These are phyloP conservation scores for Xylariales sp. DNA, from an alignment of 2,329 filamentous ascomycete genomes.

Conservation along the genomic window DNA sequence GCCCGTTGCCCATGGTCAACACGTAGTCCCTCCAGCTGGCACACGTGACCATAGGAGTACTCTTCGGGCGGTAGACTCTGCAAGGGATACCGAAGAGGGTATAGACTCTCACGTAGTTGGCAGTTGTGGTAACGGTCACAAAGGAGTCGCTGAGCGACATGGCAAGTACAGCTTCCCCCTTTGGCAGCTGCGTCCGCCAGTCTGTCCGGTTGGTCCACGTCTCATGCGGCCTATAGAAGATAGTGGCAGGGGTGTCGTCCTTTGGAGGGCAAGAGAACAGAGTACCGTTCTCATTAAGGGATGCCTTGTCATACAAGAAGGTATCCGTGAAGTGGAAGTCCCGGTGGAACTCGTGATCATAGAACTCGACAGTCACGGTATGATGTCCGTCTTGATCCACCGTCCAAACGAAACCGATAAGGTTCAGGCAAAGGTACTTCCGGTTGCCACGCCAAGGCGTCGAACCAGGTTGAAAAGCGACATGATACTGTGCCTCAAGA, in stretches of 20 bases:
- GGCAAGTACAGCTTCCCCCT: conserved; percentile 78
- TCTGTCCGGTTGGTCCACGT: conserved; percentile 90
- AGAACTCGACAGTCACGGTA: conserved; percentile 95
- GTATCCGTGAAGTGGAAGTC: conserved; percentile 98
- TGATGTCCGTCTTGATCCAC: conserved; percentile 91
- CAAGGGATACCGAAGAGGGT: conserved; percentile 89
- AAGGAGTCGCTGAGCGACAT: conserved; percentile 91
- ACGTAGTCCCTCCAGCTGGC: conserved; percentile 94
- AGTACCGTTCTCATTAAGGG: conserved; percentile 77
- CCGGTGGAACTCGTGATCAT: conserved; percentile 85
- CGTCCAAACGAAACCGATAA: conserved; percentile 94
- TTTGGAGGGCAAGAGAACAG: conserved; percentile 77
- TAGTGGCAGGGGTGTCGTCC: conserved; percentile 62
- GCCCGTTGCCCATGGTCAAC: conserved; percentile 91
- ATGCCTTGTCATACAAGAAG: conserved; percentile 93
- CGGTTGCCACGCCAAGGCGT: conserved; percentile 95
- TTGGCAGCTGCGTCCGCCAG: conserved; percentile 84
- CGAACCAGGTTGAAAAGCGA: conserved; percentile 86
- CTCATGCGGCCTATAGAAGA: conserved; percentile 97
- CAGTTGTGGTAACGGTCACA: conserved; percentile 80
- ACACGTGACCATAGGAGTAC: conserved; percentile 83
- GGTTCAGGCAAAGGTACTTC: conserved; percentile 87
- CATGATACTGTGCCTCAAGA: conserved; percentile 65
- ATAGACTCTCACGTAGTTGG: conserved; percentile 87
- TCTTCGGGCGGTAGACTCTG: conserved; percentile 87